Evolutionary conservation across 768 basidiomycete species (phyloP).

Genomic region (Cystofilobasidium bisporidii): DNA sequence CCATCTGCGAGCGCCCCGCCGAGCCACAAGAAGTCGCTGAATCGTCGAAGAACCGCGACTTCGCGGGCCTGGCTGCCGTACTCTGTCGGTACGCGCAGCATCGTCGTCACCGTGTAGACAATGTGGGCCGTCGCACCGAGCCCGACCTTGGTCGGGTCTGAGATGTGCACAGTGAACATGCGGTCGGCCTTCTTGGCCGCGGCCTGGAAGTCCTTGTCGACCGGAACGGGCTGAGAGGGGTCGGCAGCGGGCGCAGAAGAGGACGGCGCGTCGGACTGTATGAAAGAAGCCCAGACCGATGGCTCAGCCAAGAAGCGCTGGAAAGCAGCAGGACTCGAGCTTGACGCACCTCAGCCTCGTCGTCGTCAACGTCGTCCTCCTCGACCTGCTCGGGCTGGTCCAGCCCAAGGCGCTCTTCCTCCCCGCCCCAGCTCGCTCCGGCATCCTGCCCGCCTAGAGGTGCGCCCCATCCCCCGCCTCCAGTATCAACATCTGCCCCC

Average conservation of each 20-base stretch:
- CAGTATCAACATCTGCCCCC: not conserved
- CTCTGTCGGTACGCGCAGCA: slow-evolving; percentile 46
- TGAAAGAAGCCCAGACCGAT: not conserved
- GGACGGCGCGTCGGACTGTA: not conserved
- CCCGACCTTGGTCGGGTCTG: slow-evolving; percentile 95
- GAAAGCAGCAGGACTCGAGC: too few species aligned
- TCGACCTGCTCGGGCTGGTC: not conserved
- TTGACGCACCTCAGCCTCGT: slow-evolving; percentile 21
- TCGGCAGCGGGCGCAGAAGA: not conserved
- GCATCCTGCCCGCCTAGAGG: not conserved
- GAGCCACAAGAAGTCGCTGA: slow-evolving; percentile 95
- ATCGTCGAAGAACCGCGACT: slow-evolving; percentile 91
- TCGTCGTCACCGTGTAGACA: slow-evolving; percentile 91
- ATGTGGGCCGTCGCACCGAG: slow-evolving; percentile 87
- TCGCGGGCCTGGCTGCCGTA: slow-evolving; percentile 35
- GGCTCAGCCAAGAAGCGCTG: not conserved
- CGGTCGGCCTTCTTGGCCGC: slow-evolving; percentile 39
- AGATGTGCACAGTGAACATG: slow-evolving; percentile 77
- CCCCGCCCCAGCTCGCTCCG: not conserved
- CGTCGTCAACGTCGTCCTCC: not conserved
- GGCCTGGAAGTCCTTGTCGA: slow-evolving; percentile 7
- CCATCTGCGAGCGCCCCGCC: slow-evolving; percentile 78
- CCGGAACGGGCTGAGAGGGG: not conserved
- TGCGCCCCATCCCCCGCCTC: slow-evolving; percentile 5
- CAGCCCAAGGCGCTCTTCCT: not conserved